Evolutionary conservation across 495 filamentous ascomycete genomes (phyloP), one percentile per base, ranked within the genome.

Genomic region (Chaetomium cochliodes): DNA sequence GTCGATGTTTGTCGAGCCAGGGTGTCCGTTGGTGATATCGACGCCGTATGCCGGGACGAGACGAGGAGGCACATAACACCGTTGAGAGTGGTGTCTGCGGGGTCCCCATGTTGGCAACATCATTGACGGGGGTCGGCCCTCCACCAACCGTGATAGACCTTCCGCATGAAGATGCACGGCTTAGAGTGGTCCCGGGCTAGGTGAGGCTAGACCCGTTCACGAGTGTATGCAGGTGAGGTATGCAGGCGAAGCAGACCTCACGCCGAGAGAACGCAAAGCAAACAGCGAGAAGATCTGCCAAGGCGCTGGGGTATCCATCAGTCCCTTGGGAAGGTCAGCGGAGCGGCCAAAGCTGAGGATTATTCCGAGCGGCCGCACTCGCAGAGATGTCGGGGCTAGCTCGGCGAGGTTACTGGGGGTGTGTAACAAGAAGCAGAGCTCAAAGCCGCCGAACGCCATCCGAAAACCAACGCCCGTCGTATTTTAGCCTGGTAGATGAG

Each of bases 21-120:
- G 30, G 41, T 59, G 49, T 53, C 42, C 41, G 59, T 62, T 62
- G 65, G 65, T 67, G 59, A 67, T 67, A 66, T 55, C 64, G 64
- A 62, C 64, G 50, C 58, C 64, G 53, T 41, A 52, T 62, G 30
- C 47, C n/a, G 20, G 46, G 46, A 13, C 28, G 20, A 23, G 16
- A 26, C 3, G 58, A 52, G 46, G 37, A 26, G 20, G 59, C 16
- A 50, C 55, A 46, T n/a, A 28, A 5, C 46, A 18, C 46, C 44
- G 28, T 51, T 20, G 58, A 39, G 46, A 39, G 28, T 49, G 49
- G 30, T 26, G 15, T 13, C 22, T 22, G 8, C 30, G 33, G 20
- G 8, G n/a, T 13, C 13, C 30, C 30, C 30, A 51, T 52, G 46
- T 39, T 47, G n/a, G 46, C 58, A 41, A 37, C 5, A 22, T 1